Evolutionary conservation across 176 grass and related monocot species (phyloP).

Genomic region (Miscanthus lutarioriparius): DNA sequence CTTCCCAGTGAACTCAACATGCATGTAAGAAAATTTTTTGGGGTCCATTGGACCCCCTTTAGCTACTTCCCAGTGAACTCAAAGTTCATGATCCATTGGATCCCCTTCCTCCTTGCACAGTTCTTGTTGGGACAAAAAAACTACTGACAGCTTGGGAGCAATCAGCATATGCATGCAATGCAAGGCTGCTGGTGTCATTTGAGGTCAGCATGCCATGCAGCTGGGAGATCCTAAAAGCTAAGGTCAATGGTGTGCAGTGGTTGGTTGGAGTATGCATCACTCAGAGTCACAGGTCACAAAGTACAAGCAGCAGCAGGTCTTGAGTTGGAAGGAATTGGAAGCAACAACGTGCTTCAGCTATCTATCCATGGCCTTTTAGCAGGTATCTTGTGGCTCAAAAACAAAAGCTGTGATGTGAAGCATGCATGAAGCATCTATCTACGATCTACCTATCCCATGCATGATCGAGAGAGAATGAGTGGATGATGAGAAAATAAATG

Average conservation of each 20-base stretch:
- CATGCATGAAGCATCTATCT: constrained; percentile 24
- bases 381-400: constrained; percentile 32
- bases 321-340: constrained; percentile 45
- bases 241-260: constrained; percentile 1
- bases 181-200: constrained; percentile 35
- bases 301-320: constrained; percentile 38
- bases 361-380: constrained; percentile 22
- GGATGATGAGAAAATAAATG: neutral
- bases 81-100: no score
- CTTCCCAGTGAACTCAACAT: no score
- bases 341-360: constrained; percentile 23
- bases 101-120: no score
- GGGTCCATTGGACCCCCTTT: no score
- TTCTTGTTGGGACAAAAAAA: no score
- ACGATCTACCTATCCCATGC: neutral
- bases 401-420: constrained; percentile 25
- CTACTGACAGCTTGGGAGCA: no score
- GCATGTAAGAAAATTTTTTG: no score
- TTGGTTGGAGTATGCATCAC: constrained; percentile 44
- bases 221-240: constrained; percentile 8
- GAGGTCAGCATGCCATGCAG: constrained; percentile 35
- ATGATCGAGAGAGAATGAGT: neutral
- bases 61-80: no score
- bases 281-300: constrained; percentile 41
- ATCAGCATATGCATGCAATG: neutral